Percentiles rank a stretch among this genome's conserved stretches.
These are phyloP conservation scores for Cucumis cinereus DNA, from an alignment of 306 rosid species.

Conservation along the genomic window DNA sequence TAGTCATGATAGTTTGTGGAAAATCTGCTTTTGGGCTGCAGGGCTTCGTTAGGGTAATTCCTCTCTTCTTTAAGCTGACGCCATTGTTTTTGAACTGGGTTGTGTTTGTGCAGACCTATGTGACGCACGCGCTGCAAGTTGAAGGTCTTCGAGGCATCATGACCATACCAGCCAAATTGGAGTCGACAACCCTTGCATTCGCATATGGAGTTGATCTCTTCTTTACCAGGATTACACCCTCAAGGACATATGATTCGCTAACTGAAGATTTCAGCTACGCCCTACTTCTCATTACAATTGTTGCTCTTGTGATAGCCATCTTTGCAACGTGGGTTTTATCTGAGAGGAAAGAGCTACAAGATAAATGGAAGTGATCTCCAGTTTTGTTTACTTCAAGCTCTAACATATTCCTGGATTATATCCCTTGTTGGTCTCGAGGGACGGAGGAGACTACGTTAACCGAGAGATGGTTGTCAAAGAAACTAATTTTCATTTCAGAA, in stretches of 20 bases:
- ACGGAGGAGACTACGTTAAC: no score
- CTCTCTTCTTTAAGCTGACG: not conserved
- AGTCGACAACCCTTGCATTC: conserved; percentile 84
- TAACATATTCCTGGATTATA: not conserved
- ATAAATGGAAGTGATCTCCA: conserved; percentile 78
- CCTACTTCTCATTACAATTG: conserved; percentile 80
- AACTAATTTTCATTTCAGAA: not conserved
- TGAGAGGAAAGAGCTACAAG: conserved; percentile 80
- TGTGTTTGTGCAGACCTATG: conserved; percentile 54
- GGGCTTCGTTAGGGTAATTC: not conserved
- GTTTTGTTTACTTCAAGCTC: not conserved
- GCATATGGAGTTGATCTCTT: conserved; percentile 90
- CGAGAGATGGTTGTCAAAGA: not conserved
- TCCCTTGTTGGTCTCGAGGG: no score
- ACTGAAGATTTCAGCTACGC: conserved; percentile 99
- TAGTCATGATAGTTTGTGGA: not conserved
- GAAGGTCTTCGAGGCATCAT: conserved; percentile 78
- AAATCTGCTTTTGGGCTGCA: not conserved
- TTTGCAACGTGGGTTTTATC: conserved; percentile 79
- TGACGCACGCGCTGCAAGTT: conserved; percentile 72
- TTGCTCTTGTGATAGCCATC: conserved; percentile 75
- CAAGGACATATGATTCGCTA: conserved; percentile 86
- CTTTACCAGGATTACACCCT: conserved; percentile 81
- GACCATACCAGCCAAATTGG: conserved; percentile 86
- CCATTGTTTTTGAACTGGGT: not conserved